Percentiles rank a stretch among this genome's conserved stretches.
These are phyloP conservation scores for Heteromeles arbutifolia DNA, from an alignment of 306 rosid genomes.

Conservation along the genomic window DNA sequence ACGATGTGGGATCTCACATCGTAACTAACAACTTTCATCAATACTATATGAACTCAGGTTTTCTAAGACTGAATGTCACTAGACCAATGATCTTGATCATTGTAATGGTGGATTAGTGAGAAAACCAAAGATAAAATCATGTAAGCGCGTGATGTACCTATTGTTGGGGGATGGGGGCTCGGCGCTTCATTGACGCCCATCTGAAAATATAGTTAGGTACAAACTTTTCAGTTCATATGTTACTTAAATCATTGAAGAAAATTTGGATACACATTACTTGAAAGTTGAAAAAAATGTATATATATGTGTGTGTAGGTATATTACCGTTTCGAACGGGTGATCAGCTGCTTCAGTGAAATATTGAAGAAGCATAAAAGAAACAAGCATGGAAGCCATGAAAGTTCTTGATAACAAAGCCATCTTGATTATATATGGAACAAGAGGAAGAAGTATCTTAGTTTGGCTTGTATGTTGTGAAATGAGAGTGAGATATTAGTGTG, in stretches of 20 bases:
- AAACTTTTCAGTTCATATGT: not conserved
- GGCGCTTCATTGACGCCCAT: not conserved
- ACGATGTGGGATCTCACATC: too few species aligned
- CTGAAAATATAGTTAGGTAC: not conserved
- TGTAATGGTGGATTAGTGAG: not conserved
- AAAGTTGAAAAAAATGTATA: not conserved
- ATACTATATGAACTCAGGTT: not conserved
- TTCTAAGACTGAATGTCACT: not conserved
- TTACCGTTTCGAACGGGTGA: not conserved
- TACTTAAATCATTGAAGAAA: not conserved
- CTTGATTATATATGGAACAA: not conserved
- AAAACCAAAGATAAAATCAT: not conserved
- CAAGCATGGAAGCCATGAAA: not conserved
- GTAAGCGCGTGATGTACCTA: not conserved
- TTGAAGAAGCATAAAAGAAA: slow-evolving; percentile 1
- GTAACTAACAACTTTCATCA: too few species aligned
- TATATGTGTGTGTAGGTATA: not conserved
- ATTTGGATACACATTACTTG: too few species aligned
- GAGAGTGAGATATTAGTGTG: not conserved
- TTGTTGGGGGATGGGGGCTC: not conserved
- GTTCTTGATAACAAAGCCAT: slow-evolving; percentile 15
- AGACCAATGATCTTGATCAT: not conserved
- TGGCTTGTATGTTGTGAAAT: not conserved
- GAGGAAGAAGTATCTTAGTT: not conserved
- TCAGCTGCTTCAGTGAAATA: not conserved